Percentiles rank a stretch among this genome's conserved stretches.
Evolutionary conservation across 371 early-diverging fungal species (phyloP).

Genomic region (Sporodiniella umbellata): DNA sequence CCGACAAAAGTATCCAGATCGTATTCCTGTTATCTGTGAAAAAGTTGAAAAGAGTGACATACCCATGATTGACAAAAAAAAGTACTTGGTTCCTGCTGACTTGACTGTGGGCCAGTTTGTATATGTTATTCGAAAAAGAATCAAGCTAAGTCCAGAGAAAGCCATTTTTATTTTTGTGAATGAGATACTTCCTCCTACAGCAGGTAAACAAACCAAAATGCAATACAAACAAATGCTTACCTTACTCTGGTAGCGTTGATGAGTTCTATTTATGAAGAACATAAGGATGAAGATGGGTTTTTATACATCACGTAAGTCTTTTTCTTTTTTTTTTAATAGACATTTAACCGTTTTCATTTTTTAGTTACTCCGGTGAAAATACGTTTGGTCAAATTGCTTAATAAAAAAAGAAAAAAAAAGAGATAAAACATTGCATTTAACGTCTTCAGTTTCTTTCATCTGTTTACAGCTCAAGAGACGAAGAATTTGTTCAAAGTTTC

Average conservation of each 20-base stretch:
- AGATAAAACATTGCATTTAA: neutral
- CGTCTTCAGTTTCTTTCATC: too few species aligned
- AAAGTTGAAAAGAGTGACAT: constrained; percentile 96
- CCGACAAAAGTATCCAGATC: constrained; percentile 94
- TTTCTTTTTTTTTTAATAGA: neutral
- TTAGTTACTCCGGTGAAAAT: constrained; percentile 74
- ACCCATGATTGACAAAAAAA: constrained; percentile 96
- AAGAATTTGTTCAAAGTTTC: too few species aligned
- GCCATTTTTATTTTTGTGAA: constrained; percentile 98
- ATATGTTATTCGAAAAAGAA: constrained; percentile 92
- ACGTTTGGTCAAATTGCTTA: constrained; percentile 60
- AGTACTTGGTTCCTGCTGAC: constrained; percentile 96
- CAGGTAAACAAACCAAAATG: constrained; percentile 32
- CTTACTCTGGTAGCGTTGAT: constrained; percentile 46
- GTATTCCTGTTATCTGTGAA: constrained; percentile 96
- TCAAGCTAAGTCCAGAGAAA: constrained; percentile 92
- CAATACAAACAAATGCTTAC: neutral
- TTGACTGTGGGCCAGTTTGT: constrained; percentile 97
- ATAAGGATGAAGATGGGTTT: constrained; percentile 81
- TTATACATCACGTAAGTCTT: constrained; percentile 74
- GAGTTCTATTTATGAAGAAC: constrained; percentile 89
- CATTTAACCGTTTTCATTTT: neutral
- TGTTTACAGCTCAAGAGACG: too few species aligned
- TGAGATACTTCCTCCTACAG: constrained; percentile 89
- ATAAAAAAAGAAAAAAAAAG: neutral